Base-by-base conservation (phyloP, 176 grass and related monocot species). In the Poa annua region DNA sequence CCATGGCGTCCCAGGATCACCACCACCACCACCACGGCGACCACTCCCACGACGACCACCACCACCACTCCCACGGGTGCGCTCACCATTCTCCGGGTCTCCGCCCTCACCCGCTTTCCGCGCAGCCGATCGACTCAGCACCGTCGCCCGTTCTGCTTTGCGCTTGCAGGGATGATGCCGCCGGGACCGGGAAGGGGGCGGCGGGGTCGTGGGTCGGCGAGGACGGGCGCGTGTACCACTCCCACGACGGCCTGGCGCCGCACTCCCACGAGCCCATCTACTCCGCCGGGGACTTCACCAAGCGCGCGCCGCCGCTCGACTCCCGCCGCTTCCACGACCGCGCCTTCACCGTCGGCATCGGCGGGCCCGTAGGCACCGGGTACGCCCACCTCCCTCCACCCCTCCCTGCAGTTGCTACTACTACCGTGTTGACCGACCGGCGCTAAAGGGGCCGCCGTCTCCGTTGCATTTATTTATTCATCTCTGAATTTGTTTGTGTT, bases 261-360 rank as follows among this genome's bases (percentile, higher is more conserved):
- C 96, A 98, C 81, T 95, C 92, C 19, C 96, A 98, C 77, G 96
- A 98, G 75, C 96, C 96, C 82, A 98, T 98, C 81, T 98, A 95
- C 77, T 98, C 92, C 45, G 91, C 92, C 14, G 96, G 96, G 0
- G 92, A 91, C 80, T 98, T 95, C 87, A 88, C 88, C 85, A 95
- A 95, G 91, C 92, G 96, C 44, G 96, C 92, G 82, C 80, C 79
- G 72, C 92, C 71, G 52, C 83, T 98, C 38, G 24, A 71, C 19
- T 84, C 87, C 38, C 90, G 96, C 56, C 38, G 83, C 72, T 98
- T 98, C 85, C 65, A 53, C 35, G 96, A 98, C 57, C 92, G 96
- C 38, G 96, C 96, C 73, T 98, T 98, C 88, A 98, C 96, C 63
- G 83, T 98, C 41, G 96, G 96, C 55, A 98, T 95, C 79, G 96